A percentile compares a stretch with the other conserved stretches of the same genome.
Conservation (phyloP, 345 rosid genomes). For the Mercurialis annua region DNA sequence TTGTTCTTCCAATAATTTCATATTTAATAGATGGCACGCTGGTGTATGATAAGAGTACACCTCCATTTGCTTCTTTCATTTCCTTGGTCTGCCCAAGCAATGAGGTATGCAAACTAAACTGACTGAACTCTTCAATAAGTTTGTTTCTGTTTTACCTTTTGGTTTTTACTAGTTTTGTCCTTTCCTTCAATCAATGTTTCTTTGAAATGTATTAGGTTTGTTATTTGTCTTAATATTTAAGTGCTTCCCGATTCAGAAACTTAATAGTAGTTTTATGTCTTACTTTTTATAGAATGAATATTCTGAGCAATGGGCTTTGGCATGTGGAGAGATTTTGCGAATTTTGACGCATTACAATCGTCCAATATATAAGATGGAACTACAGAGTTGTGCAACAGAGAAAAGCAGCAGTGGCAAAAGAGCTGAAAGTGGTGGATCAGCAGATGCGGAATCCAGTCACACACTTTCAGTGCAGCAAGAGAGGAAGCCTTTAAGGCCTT, state of each 20-base stretch:
- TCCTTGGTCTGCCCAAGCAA: conserved; percentile 75
- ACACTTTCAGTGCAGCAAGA: conserved; percentile 52
- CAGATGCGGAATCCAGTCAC: conserved; percentile 38
- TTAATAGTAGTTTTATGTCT: background rate
- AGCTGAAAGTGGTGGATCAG: conserved; percentile 42
- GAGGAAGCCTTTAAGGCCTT: conserved; percentile 86
- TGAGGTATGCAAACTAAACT: conserved; percentile 49
- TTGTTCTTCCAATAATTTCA: conserved; percentile 90
- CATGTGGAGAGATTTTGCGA: conserved; percentile 93
- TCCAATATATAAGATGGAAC: conserved; percentile 79
- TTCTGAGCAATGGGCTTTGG: conserved; percentile 98
- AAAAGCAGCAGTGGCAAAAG: conserved; percentile 43
- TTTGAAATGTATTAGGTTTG: background rate
- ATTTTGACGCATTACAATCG: conserved; percentile 96
- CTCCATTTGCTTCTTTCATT: conserved; percentile 94
- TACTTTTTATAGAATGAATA: conserved; percentile 65
- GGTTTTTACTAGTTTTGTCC: background rate
- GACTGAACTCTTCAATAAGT: background rate
- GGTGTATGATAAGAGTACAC: conserved; percentile 66
- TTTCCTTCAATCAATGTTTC: background rate
- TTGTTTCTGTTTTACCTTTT: background rate
- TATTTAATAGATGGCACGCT: conserved; percentile 81
- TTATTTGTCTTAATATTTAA: background rate
- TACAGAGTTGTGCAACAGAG: conserved; percentile 49
- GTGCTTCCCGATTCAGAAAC: background rate